Conservation (phyloP, 78 protist genomes). For the Capsaspora owczarzaki region DNA sequence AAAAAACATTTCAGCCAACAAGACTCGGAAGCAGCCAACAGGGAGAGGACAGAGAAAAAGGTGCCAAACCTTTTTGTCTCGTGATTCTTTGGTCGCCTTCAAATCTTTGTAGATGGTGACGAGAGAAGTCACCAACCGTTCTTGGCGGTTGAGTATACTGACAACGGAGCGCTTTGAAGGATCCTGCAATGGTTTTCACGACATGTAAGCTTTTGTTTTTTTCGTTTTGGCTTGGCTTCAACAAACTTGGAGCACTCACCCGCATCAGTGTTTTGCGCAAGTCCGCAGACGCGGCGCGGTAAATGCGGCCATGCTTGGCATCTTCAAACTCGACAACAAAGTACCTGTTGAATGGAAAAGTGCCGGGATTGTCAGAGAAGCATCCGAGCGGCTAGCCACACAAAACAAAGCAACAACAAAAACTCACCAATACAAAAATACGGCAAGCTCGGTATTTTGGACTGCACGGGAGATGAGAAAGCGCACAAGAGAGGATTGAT, state of each 20-base stretch:
- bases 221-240: too few relatives aligned
- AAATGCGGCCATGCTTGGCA: too few relatives aligned
- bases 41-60: not conserved
- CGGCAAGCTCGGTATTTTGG: constrained; percentile 29
- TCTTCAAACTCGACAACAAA: too few relatives aligned
- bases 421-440: constrained; percentile 49
- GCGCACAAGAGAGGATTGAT: constrained; percentile 28
- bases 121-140: not conserved
- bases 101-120: not conserved
- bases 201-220: not conserved
- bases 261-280: too few relatives aligned
- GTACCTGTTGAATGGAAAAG: too few relatives aligned
- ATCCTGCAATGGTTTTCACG: not conserved
- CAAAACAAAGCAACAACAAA: not conserved
- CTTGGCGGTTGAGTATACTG: not conserved
- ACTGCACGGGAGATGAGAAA: constrained; percentile 40
- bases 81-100: constrained; percentile 7
- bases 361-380: too few relatives aligned
- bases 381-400: too few relatives aligned
- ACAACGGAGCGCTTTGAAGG: not conserved
- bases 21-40: not conserved
- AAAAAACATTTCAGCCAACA: not conserved
- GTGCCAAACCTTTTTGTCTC: constrained; percentile 3
- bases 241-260: too few relatives aligned
- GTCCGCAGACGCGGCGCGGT: too few relatives aligned